A percentile compares a stretch with the other conserved stretches of the same genome.
Evolutionary conservation across 2,329 filamentous ascomycete species (phyloP).

Genomic region (Aschersonia sp.): DNA sequence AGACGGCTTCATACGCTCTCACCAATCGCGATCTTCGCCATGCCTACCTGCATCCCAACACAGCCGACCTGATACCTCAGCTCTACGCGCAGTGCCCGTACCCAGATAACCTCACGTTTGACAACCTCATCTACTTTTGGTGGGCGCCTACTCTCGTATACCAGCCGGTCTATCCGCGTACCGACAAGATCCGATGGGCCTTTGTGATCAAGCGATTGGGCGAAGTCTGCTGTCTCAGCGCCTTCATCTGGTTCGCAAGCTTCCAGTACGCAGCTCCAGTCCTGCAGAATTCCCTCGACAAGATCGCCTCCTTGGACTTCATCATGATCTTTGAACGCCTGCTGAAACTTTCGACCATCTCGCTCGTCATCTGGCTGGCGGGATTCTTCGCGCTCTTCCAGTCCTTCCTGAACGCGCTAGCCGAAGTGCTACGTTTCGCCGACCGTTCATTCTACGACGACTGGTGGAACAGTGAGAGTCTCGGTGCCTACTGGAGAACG

Average conservation of each 20-base stretch:
- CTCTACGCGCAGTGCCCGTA: conserved; percentile 78
- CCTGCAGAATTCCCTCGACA: conserved; percentile 76
- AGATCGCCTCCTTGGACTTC: conserved; percentile 68
- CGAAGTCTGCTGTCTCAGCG: conserved; percentile 63
- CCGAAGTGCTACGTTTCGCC: conserved; percentile 79
- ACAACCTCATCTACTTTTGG: conserved; percentile 91
- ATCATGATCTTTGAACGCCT: conserved; percentile 75
- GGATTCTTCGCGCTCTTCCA: conserved; percentile 97
- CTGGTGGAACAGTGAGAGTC: conserved; percentile 90
- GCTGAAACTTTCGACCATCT: conserved; percentile 92
- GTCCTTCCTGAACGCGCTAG: conserved; percentile 77
- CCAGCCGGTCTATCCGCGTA: conserved; percentile 89
- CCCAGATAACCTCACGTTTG: conserved; percentile 76
- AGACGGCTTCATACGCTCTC: conserved; percentile 89
- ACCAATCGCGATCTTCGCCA: conserved; percentile 93
- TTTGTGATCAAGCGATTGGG: conserved; percentile 74
- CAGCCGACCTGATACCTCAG: conserved; percentile 58
- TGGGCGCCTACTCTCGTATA: conserved; percentile 94
- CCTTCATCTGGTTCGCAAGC: conserved; percentile 90
- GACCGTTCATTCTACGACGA: conserved; percentile 93
- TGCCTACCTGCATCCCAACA: conserved; percentile 66
- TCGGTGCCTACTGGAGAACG: conserved; percentile 83
- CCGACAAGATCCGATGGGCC: conserved; percentile 64
- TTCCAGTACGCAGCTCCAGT: conserved; percentile 91
- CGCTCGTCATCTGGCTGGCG: conserved; percentile 89